Conservation (phyloP, 1,139 yeast genomes). For the Kodamaea anthophila region DNA sequence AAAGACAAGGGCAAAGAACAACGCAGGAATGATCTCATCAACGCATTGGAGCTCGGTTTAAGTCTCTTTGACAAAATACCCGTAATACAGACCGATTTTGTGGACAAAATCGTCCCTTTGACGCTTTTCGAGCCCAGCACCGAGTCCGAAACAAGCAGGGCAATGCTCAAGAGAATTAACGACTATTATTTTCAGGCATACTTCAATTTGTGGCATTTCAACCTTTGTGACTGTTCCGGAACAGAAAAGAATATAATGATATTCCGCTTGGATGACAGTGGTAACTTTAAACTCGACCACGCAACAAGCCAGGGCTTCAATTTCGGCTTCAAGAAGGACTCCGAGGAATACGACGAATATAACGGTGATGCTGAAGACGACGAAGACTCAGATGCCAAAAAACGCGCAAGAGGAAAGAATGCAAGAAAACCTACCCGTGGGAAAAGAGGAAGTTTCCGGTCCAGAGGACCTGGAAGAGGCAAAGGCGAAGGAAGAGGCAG, state of each 20-base stretch:
- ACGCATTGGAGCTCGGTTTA: slow-evolving; percentile 44
- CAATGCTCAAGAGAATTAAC: slow-evolving; percentile 32
- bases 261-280: slow-evolving; percentile 19
- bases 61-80: slow-evolving; percentile 65
- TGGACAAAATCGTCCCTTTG: slow-evolving; percentile 39
- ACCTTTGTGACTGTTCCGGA: slow-evolving; percentile 48
- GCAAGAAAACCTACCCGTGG: slow-evolving; percentile 1
- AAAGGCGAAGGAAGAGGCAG: slow-evolving; percentile 18
- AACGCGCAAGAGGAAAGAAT: slow-evolving; percentile 7
- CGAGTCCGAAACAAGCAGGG: slow-evolving; percentile 14
- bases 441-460: too few relatives aligned
- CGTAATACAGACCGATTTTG: slow-evolving; percentile 34
- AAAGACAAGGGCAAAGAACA: slow-evolving; percentile 8
- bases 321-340: slow-evolving; percentile 21
- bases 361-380: slow-evolving; percentile 9
- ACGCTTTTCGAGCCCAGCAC: slow-evolving; percentile 16
- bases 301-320: slow-evolving; percentile 32
- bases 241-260: slow-evolving; percentile 21
- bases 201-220: slow-evolving; percentile 74
- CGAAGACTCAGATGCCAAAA: slow-evolving; percentile 6
- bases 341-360: slow-evolving; percentile 8
- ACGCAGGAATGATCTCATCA: too few relatives aligned
- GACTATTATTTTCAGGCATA: slow-evolving; percentile 59
- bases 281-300: slow-evolving; percentile 24
- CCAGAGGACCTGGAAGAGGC: too few relatives aligned